Evolutionary conservation across 768 basidiomycete genomes (phyloP).

Genomic region (Lactifluus echinatus): DNA sequence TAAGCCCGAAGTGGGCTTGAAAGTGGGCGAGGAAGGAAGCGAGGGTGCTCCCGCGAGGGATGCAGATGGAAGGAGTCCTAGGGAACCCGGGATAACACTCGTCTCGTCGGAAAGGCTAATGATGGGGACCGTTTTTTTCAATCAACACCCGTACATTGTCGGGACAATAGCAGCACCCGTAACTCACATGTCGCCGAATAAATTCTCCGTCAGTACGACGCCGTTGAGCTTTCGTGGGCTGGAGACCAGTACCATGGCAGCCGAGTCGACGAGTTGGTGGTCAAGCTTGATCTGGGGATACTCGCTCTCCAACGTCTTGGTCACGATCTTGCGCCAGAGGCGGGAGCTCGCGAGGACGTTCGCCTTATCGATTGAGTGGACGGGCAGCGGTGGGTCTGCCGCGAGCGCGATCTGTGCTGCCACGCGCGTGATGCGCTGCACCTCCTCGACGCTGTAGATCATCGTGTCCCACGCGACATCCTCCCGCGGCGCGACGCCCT

Average conservation of each 20-base stretch:
- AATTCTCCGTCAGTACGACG: conserved; percentile 88
- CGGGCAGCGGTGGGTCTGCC: conserved; percentile 72
- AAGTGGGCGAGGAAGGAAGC: conserved; percentile 39
- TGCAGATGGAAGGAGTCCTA: conserved; percentile 93
- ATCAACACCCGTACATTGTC: too few species aligned
- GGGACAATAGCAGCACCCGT: too few species aligned
- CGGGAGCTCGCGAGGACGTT: conserved; percentile 95
- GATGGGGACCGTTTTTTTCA: too few species aligned
- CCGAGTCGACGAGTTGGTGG: conserved; percentile 92
- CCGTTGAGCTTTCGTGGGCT: conserved; percentile 92
- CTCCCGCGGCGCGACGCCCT: conserved; percentile 52
- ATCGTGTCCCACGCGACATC: conserved; percentile 86
- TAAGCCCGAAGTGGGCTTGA: conserved; percentile 75
- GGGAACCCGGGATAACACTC: conserved; percentile 95
- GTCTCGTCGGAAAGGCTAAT: conserved; percentile 88
- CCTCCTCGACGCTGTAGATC: conserved; percentile 86
- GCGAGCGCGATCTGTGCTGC: conserved; percentile 88
- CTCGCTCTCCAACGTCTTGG: conserved; percentile 73
- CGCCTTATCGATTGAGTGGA: conserved; percentile 96
- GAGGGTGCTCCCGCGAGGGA: conserved; percentile 88
- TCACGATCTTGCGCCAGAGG: conserved; percentile 90
- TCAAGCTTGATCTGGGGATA: conserved; percentile 83
- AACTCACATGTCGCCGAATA: conserved; percentile 95
- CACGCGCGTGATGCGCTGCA: conserved; percentile 90
- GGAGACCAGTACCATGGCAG: conserved; percentile 90